phyloP scores from a whole-genome alignment of 2,329 filamentous ascomycete species.

The Talaromyces atroroseus region DNA sequence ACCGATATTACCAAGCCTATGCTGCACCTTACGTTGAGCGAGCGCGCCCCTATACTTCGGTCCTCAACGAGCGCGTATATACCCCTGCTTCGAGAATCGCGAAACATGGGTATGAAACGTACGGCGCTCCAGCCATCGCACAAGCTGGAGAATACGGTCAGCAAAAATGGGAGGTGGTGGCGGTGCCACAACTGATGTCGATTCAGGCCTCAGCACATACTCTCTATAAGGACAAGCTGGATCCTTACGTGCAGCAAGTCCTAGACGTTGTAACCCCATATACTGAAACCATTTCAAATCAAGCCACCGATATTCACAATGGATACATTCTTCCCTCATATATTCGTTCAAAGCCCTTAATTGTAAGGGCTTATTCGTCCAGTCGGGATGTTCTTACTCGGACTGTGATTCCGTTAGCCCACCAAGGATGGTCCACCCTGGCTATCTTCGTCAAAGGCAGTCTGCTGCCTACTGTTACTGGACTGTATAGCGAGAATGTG shows the following conservation, averaged over 20 bases:
- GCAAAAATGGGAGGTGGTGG: constrained; percentile 70
- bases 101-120: constrained; percentile 56
- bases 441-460: constrained; percentile 67
- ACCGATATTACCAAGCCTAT: constrained; percentile 81
- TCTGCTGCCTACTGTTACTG: constrained; percentile 73
- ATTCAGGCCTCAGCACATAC: constrained; percentile 56
- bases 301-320: constrained; percentile 63
- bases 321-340: constrained; percentile 72
- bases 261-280: constrained; percentile 62
- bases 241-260: constrained; percentile 65
- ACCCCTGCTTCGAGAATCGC: constrained; percentile 62
- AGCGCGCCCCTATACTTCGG: constrained; percentile 64
- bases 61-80: constrained; percentile 57
- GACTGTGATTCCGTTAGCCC: constrained; percentile 66
- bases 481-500: constrained; percentile 83
- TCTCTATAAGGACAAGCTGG: constrained; percentile 66
- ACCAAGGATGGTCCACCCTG: constrained; percentile 64
- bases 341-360: constrained; percentile 67
- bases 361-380: constrained; percentile 60
- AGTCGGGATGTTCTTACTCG: constrained; percentile 62
- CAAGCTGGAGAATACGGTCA: constrained; percentile 62
- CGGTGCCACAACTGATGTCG: constrained; percentile 67
- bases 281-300: constrained; percentile 60
- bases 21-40: constrained; percentile 75
- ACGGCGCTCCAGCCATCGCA: constrained; percentile 68